Evolutionary conservation across 768 basidiomycete species (phyloP).

Genomic region (Boletus reticulatus): DNA sequence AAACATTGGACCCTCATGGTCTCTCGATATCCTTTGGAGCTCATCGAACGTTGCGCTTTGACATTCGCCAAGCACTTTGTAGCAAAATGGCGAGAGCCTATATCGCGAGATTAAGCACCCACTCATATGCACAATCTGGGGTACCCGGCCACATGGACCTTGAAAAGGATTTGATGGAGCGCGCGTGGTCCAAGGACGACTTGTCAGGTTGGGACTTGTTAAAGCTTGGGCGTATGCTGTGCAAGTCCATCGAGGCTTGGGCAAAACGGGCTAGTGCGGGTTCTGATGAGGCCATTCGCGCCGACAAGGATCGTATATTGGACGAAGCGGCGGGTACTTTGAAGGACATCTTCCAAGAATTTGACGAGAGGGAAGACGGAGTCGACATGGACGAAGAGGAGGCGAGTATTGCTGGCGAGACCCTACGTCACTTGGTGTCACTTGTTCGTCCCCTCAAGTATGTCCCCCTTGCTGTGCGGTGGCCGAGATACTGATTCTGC

Average conservation of each 20-base stretch:
- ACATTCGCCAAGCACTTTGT: conserved; percentile 59
- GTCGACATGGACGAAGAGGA: conserved; percentile 63
- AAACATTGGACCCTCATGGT: conserved; percentile 21
- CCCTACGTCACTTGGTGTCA: conserved; percentile 53
- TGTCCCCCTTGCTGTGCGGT: conserved; percentile 19
- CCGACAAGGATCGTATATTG: conserved; percentile 54
- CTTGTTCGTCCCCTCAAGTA: conserved; percentile 61
- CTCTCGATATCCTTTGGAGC: conserved; percentile 53
- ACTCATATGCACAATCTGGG: conserved; percentile 57
- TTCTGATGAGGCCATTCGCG: conserved; percentile 24
- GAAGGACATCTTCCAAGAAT: conserved; percentile 71
- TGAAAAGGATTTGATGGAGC: conserved; percentile 63
- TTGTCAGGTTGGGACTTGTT: conserved; percentile 65
- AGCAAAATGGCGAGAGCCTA: conserved; percentile 66
- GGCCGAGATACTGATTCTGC: conserved; percentile 6
- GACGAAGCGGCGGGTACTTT: conserved; percentile 68
- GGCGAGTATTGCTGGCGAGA: conserved; percentile 59
- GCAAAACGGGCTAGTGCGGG: conserved; percentile 36
- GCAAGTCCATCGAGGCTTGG: conserved; percentile 60
- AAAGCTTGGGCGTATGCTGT: conserved; percentile 52
- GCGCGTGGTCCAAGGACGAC: conserved; percentile 72
- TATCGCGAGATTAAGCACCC: conserved; percentile 52
- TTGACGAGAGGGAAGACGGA: conserved; percentile 63
- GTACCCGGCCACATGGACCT: conserved; percentile 58
- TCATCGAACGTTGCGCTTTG: conserved; percentile 58